Evolutionary conservation across 2,329 filamentous ascomycete genomes (phyloP), one percentile per base, ranked within the genome.

Genomic region (Phoma sp.): DNA sequence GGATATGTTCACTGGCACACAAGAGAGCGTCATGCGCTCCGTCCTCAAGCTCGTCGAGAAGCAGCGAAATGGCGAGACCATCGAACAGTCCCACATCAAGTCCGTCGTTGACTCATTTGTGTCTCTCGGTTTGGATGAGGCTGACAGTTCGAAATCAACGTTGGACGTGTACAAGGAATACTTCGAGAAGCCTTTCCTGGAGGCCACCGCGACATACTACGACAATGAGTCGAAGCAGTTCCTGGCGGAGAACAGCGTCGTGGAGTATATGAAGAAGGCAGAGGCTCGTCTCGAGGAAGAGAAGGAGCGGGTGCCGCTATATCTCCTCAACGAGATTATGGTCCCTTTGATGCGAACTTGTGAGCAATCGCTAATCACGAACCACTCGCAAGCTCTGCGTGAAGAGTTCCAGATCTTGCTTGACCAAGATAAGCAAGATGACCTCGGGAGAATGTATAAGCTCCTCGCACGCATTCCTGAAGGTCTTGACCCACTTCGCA

Each of bases 231-330:
- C 95, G 18, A 91, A 91, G 67, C 89, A 92, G 60, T 99, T 99
- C 71, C 86, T 99, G 30, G 90, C 92, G 9, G 93, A 98, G 75
- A 99, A 99, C 74, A 96, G 90, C 60, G 92, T 99, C 4, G 93
- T 99, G 30, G 95, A 99, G 72, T 99, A 98, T 78, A 98, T 99
- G 95, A 98, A 98, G 82, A 99, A 99, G 83, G 96, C 95, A 0
- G 93, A 98, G 77, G 78, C 86, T 37, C 88, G 95, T 29, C 78
- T 99, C 57, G 86, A 91, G 7, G 95, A 99, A 76, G 95, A 99
- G 76, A 95, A 96, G 78, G 91, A 93, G 71, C 90, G 95, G 24
- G 95, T 99, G 8, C 87, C 87, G 61, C 86, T 98, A 70, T 99
- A 96, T 70, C 82, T 99, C 40, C 91, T 98, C 68, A 86, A 87